Evolutionary conservation across 1,139 yeast species (phyloP), one percentile per base, ranked within the genome.

Genomic region (Candida sp.): DNA sequence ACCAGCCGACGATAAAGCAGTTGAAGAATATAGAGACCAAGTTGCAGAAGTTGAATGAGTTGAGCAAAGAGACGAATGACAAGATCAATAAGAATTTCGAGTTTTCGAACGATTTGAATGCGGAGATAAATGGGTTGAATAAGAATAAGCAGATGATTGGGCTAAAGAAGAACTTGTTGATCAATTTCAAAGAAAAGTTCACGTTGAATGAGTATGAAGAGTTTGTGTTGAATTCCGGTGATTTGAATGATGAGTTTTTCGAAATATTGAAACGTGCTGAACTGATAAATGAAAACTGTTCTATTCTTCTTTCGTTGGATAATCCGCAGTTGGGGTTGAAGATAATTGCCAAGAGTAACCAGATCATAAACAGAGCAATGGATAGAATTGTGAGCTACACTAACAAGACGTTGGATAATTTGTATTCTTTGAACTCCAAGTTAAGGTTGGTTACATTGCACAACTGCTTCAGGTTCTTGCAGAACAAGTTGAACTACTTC

Each of bases 201-300:
- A 83, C 93, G 0, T 67, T 94, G 43, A 81, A 81, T 44, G 94
- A 87, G 55, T 81, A 84, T 51, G 98, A 94, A 59, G 88, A 85
- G 52, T 87, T 78, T 61, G 68, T 78, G 8, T 66, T 87, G 42
- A 64, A 67, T 25, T 76, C 65, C 53, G 66, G 79, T 49, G 72
- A 72, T 53, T 58, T 77, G 62, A 81, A 83, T 53, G 72, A 72
- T 2, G 88, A 84, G 41, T 92, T 88, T 63, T 90, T 91, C 59
- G 62, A 63, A 6, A 79, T 84, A 1, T 71, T 93, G 44, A 68
- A 72, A 25, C 86, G 85, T 60, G 87, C 90, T 11, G 86, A 87
- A 58, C 63, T 63, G 31, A 87, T 92, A 28, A 84, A 86, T 61
- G 78, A 81, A 38, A 83, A 86, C 55, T 90, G 96, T 54, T 84